phyloP scores from a whole-genome alignment of 345 rosid species.

The Syzygium grande region DNA sequence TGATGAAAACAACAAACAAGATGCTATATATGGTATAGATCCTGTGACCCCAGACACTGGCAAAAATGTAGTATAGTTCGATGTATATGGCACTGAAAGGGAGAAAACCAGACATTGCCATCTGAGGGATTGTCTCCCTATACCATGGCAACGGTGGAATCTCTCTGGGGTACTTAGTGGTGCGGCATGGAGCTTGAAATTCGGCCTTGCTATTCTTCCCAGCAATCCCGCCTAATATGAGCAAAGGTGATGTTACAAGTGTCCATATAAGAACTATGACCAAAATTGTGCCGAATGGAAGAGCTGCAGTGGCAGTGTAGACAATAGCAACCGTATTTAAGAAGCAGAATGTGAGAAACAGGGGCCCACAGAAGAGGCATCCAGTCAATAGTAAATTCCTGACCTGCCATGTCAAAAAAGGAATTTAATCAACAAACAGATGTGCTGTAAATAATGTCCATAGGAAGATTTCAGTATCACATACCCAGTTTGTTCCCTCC shows the following conservation, averaged over 20 bases:
- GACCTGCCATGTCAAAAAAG: slow-evolving; percentile 19
- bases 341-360: slow-evolving; percentile 38
- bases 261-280: slow-evolving; percentile 40
- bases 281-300: slow-evolving; percentile 40
- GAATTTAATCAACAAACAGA: not conserved
- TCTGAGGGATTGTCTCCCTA: slow-evolving; percentile 32
- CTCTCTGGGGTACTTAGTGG: slow-evolving; percentile 41
- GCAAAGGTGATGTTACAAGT: slow-evolving; percentile 34
- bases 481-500: slow-evolving; percentile 47
- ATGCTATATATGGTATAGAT: slow-evolving; percentile 49
- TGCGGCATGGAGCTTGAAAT: slow-evolving; percentile 48
- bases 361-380: slow-evolving; percentile 40
- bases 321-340: slow-evolving; percentile 40
- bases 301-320: slow-evolving; percentile 39
- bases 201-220: slow-evolving; percentile 46
- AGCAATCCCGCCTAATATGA: slow-evolving; percentile 43
- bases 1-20: slow-evolving; percentile 39
- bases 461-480: not conserved
- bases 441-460: not conserved
- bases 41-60: slow-evolving; percentile 52
- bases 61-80: slow-evolving; percentile 40
- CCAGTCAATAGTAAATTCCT: slow-evolving; percentile 34
- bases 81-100: slow-evolving; percentile 52
- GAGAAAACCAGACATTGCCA: slow-evolving; percentile 47
- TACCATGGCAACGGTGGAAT: slow-evolving; percentile 46